Percentiles rank a stretch among this genome's conserved stretches.
phyloP scores from a whole-genome alignment of 768 basidiomycete genomes.

The Kwoniella newhampshirensis region DNA sequence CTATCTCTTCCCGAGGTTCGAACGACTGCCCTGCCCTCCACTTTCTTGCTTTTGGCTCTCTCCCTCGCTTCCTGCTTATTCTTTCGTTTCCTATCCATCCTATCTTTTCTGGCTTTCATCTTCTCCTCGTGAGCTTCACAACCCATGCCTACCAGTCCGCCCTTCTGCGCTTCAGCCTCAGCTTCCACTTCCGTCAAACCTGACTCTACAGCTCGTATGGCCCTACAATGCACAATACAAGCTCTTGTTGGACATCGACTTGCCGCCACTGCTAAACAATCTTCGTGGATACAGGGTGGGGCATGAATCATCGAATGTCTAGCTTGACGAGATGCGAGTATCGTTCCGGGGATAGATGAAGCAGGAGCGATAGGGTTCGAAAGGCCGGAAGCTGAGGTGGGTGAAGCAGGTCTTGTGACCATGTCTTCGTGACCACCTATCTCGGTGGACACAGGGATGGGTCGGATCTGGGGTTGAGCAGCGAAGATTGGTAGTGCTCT shows the following conservation, averaged over 20 bases:
- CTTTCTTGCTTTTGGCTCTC: constrained; percentile 18
- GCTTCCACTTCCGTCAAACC: constrained; percentile 36
- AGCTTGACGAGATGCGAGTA: constrained; percentile 2
- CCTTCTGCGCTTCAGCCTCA: constrained; percentile 25
- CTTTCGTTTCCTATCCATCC: constrained; percentile 41
- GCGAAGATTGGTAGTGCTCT: constrained; percentile 67
- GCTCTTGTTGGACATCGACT: constrained; percentile 40
- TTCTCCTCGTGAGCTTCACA: constrained; percentile 54
- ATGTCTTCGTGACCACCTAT: constrained; percentile 25
- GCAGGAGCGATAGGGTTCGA: constrained; percentile 4
- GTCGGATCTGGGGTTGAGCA: constrained; percentile 69
- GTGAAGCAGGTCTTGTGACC: constrained; percentile 16
- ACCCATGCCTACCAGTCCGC: constrained; percentile 43
- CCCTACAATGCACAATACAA: constrained; percentile 51
- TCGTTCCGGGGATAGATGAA: constrained; percentile 13
- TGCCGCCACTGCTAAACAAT: constrained; percentile 42
- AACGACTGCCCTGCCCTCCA: not conserved
- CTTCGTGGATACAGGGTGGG: constrained; percentile 15
- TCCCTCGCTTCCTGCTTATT: constrained; percentile 26
- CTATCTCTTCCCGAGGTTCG: not conserved
- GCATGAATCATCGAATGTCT: constrained; percentile 3
- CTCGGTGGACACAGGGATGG: constrained; percentile 40
- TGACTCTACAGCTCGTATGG: constrained; percentile 29
- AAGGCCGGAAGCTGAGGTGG: constrained; percentile 7
- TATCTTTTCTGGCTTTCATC: constrained; percentile 42